Percentiles rank a stretch among this genome's conserved stretches.
These are phyloP conservation scores for Boehmeria nivea DNA, from an alignment of 306 rosid species.

Conservation along the genomic window DNA sequence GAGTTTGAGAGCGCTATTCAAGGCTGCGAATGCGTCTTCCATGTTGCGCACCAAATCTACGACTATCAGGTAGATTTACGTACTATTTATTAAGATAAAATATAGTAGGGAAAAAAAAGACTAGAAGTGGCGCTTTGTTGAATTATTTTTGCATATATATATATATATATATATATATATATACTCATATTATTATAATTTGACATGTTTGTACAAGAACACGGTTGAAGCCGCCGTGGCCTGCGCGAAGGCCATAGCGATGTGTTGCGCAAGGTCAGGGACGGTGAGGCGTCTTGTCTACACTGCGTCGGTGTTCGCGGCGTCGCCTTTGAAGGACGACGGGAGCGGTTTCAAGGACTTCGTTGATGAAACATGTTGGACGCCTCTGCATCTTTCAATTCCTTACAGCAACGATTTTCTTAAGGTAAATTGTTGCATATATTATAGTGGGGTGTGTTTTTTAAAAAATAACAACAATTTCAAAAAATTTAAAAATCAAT, in stretches of 20 bases:
- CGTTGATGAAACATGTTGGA: slow-evolving; percentile 21
- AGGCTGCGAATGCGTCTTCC: slow-evolving; percentile 28
- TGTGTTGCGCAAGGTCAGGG: slow-evolving; percentile 27
- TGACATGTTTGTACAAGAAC: slow-evolving; percentile 22
- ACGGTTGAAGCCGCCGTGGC: slow-evolving; percentile 25
- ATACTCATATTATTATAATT: no score
- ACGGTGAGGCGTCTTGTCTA: slow-evolving; percentile 47
- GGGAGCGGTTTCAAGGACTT: slow-evolving; percentile 23
- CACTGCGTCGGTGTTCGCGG: slow-evolving; percentile 34
- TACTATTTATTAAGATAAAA: neutral
- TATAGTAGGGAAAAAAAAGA: no score
- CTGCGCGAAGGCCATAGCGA: slow-evolving; percentile 6
- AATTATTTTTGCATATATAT: no score
- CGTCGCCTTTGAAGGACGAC: slow-evolving; percentile 36
- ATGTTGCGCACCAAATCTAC: slow-evolving; percentile 27
- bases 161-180: no score
- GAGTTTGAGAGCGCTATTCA: slow-evolving; percentile 21
- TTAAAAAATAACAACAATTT: no score
- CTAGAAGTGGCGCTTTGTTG: no score
- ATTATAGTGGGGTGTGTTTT: no score
- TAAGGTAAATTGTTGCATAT: no score
- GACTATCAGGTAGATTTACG: neutral
- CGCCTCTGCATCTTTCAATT: slow-evolving; percentile 7
- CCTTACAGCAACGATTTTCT: neutral
- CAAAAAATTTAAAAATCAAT: no score